Base-by-base conservation (phyloP, 306 rosid species). In the Betula pendula region DNA sequence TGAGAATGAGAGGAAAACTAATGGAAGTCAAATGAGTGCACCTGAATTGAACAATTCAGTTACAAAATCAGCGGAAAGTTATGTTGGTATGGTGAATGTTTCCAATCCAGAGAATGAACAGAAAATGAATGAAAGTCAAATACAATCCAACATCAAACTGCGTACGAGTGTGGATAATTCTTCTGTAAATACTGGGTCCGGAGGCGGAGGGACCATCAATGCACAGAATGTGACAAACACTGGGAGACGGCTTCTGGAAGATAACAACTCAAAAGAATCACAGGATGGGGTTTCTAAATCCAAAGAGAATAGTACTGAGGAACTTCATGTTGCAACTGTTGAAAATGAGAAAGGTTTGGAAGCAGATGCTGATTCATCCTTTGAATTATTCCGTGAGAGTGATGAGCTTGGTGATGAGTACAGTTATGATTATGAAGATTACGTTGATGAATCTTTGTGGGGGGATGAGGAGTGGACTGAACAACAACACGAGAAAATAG, bases 381-480 rank as follows among this genome's bases (percentile, higher is more conserved):
- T 92, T 49, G 99, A 96, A 44, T 76, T 96, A 76, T 88, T 91
- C 71, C 98, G 98, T 25, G 84, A 85, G 49, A 91, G 69, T 47
- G 98, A 96, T 78, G 98, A 92, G 80, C 85, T 92, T 70, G 96
- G 88, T 12, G 96, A 91, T 82, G 99, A 96, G 87, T 91, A 92
- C 71, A 89, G 66, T 78, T 92, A 96, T 77, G 98, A 96, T 81
- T 92, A 95, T 75, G 97, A 95, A 73, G 99, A 95, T 81, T 92
- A 87, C 87, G 93, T 81, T 81, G 91, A 92, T 81, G 98, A 91
- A 58, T 44, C 96, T 52, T 77, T 91, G 98, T 96, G 99, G 99
- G 99, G 97, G 81, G 97, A 87, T 63, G 99, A 96, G 84, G 99
- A 91, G 71, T 96, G 95, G 96, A 68, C 81, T 79, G 99, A 96